A percentile compares a stretch with the other conserved stretches of the same genome.
Evolutionary conservation across 352 stramenopile species (phyloP).

Genomic region (Globisporangium yorkense): DNA sequence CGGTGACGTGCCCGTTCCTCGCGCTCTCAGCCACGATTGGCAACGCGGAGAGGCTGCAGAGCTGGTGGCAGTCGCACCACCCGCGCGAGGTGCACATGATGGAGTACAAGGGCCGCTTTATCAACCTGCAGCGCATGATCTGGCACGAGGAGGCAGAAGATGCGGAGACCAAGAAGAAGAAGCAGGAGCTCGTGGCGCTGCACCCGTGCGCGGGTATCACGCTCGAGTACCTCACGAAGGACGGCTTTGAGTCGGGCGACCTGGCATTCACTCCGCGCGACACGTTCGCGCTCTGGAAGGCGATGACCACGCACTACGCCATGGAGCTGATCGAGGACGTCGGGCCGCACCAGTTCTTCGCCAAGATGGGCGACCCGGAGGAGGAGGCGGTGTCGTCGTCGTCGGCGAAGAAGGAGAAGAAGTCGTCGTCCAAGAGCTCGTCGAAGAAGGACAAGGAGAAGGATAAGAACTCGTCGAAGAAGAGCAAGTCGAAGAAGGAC

Average conservation of each 20-base stretch:
- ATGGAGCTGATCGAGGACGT: slow-evolving; percentile 86
- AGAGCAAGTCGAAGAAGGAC: slow-evolving; percentile 64
- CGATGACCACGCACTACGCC: slow-evolving; percentile 72
- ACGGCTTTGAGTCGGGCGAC: slow-evolving; percentile 78
- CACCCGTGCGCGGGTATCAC: slow-evolving; percentile 83
- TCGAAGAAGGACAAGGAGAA: slow-evolving; percentile 50
- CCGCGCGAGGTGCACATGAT: slow-evolving; percentile 85
- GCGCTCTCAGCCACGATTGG: slow-evolving; percentile 98
- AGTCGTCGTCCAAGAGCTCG: slow-evolving; percentile 17
- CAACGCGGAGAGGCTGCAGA: slow-evolving; percentile 91
- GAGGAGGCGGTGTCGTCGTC: slow-evolving; percentile 21
- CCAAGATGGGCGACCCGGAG: slow-evolving; percentile 15
- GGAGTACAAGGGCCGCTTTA: slow-evolving; percentile 96
- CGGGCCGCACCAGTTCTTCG: slow-evolving; percentile 94
- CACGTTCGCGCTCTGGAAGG: slow-evolving; percentile 94
- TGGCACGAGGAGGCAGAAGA: slow-evolving; percentile 65
- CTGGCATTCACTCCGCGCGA: slow-evolving; percentile 95
- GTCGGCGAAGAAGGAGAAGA: slow-evolving; percentile 22
- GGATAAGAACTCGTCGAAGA: slow-evolving; percentile 28
- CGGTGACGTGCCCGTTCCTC: slow-evolving; percentile 94
- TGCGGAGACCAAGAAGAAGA: slow-evolving; percentile 29
- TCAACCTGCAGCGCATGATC: slow-evolving; percentile 97
- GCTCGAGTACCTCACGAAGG: slow-evolving; percentile 77
- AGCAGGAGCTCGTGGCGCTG: slow-evolving; percentile 68
- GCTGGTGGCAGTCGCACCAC: slow-evolving; percentile 94